Conservation (phyloP, 2,329 filamentous ascomycete species). For the Paradendryphiella salina region DNA sequence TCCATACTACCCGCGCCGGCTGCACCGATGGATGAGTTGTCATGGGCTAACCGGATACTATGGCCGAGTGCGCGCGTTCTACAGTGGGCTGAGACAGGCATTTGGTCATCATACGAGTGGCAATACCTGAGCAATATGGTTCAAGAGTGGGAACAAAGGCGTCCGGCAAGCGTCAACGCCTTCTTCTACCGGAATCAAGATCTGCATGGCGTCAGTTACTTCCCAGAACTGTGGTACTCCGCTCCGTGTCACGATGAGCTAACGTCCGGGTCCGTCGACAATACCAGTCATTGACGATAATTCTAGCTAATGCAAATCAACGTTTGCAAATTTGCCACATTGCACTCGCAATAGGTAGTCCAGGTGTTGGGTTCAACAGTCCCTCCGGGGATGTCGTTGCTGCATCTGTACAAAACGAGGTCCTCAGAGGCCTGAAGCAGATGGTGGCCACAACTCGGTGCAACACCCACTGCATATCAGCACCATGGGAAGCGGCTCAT, state of each 20-base stretch:
- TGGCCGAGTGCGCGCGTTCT: conserved; percentile 25
- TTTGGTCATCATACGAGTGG: conserved; percentile 12
- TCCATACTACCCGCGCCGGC: conserved; percentile 10
- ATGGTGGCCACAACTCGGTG: conserved; percentile 23
- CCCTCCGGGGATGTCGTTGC: neutral
- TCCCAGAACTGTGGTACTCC: conserved; percentile 24
- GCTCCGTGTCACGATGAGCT: conserved; percentile 23
- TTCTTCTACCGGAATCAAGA: conserved; percentile 18
- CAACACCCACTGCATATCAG: conserved; percentile 16
- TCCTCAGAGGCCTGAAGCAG: conserved; percentile 16
- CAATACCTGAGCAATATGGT: conserved; percentile 15
- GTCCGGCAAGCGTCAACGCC: conserved; percentile 21
- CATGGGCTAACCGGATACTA: conserved; percentile 24
- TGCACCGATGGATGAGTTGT: conserved; percentile 14
- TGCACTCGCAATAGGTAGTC: conserved; percentile 12
- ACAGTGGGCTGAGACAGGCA: conserved; percentile 15
- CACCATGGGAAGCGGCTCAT: conserved; percentile 17
- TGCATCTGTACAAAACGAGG: conserved; percentile 1
- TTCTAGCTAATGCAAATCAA: conserved; percentile 23
- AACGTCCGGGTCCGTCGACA: neutral
- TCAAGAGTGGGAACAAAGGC: conserved; percentile 23
- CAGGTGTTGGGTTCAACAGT: neutral
- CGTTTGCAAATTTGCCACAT: conserved; percentile 22
- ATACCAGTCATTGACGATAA: neutral
- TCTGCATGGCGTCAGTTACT: neutral